Base-by-base conservation (phyloP, 306 rosid species). In the Hippophae gyantsensis region DNA sequence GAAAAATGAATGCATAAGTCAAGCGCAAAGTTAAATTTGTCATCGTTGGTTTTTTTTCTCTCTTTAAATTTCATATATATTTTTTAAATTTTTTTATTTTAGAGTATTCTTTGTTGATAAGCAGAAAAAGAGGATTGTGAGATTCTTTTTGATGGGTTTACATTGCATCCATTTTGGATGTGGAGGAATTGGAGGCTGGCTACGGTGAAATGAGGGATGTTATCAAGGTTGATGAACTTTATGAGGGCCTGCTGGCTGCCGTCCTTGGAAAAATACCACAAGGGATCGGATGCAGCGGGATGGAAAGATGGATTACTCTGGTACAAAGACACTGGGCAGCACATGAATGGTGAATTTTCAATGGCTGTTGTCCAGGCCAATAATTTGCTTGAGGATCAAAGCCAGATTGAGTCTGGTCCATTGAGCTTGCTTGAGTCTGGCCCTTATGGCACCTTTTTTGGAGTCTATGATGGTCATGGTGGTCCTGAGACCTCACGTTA, bases 301-400 rank as follows among this genome's bases (percentile, higher is more conserved):
- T 66, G 84, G 72, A 86, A 79, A 64, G 95, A 90, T 0, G 97
- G 97, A 12, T 50, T 90, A 66, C 79, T 90, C 27, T 90, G 97
- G 97, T 90, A 90, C 86, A 90, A 84, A 67, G 97, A 84, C 71
- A 68, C 42, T 0, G 97, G 97, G 49, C 97, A 81, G 54, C 95
- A 90, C 74, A 54, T 82, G 70, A 79, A 78, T 77, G 97, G 97
- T 74, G 95, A 84, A 51, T 90, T 73, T 65, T 86, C 97, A 9
- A 90, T 90, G 86, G 95, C 95, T 61, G 95, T 90, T 38, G 89
- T 90, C 52, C 97, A 90, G 82, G 97, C 97, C 79, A 90, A 90
- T 71, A 90, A 74, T 79, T 74, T 90, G 83, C 96, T 90, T 10
- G 97, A 90, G 81, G 97, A 90, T 74, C 95, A 84, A 72, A 86